phyloP scores from a whole-genome alignment of 2,329 filamentous ascomycete genomes.

The Colletotrichum sp. region DNA sequence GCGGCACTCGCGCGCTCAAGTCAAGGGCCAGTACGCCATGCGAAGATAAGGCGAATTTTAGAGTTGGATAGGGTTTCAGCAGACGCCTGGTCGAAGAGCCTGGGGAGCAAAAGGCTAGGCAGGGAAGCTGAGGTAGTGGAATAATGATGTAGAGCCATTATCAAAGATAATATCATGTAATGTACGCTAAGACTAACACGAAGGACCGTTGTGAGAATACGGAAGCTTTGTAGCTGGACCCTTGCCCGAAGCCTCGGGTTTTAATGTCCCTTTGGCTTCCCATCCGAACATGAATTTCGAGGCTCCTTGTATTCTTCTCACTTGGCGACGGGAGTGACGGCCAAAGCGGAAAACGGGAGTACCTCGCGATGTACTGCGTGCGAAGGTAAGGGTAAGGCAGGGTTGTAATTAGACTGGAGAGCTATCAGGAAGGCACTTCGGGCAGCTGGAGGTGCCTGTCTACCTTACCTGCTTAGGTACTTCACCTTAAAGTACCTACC shows the following conservation, averaged over 20 bases:
- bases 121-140: not conserved
- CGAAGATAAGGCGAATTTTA: not conserved
- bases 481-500: not conserved
- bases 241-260: not conserved
- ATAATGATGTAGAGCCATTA: not conserved
- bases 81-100: not conserved
- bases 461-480: not conserved
- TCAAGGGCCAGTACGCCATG: not conserved
- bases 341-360: not conserved
- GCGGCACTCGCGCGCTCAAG: not conserved
- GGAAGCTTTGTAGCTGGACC: not conserved
- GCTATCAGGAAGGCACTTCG: not conserved
- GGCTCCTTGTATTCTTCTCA: not conserved
- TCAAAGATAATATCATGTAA: not conserved
- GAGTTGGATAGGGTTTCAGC: conserved; percentile 4
- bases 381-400: not conserved
- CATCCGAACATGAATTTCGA: not conserved
- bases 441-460: not conserved
- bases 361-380: not conserved
- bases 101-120: not conserved
- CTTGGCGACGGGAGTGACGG: not conserved
- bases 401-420: not conserved
- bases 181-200: not conserved
- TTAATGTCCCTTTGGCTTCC: not conserved
- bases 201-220: not conserved